Conservation (phyloP, 768 basidiomycete species). For the Mycena rosella region DNA sequence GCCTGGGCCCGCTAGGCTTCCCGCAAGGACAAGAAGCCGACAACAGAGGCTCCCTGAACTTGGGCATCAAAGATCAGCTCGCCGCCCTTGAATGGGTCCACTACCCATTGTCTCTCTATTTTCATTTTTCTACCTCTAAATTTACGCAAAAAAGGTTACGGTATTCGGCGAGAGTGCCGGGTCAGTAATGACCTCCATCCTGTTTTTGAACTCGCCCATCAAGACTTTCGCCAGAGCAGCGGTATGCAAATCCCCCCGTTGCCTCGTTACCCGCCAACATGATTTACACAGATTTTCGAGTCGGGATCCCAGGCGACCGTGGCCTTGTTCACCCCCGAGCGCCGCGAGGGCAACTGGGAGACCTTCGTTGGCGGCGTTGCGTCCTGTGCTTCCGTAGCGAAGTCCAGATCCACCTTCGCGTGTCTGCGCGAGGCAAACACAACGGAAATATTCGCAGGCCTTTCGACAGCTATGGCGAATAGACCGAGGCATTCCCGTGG, state of each 20-base stretch:
- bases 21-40: constrained; percentile 55
- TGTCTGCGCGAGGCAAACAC: constrained; percentile 48
- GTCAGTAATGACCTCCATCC: constrained; percentile 54
- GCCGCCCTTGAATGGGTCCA: constrained; percentile 64
- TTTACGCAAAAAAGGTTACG: constrained; percentile 50
- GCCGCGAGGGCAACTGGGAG: constrained; percentile 46
- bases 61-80: constrained; percentile 56
- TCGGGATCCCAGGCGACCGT: constrained; percentile 53
- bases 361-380: constrained; percentile 47
- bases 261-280: background rate
- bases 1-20: constrained; percentile 62
- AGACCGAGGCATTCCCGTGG: constrained; percentile 46
- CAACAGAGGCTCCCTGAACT: constrained; percentile 49
- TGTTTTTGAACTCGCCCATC: constrained; percentile 50
- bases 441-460: constrained; percentile 46
- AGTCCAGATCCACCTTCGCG: constrained; percentile 47
- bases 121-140: background rate
- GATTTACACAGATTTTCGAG: constrained; percentile 56
- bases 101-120: constrained; percentile 54
- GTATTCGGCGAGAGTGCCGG: constrained; percentile 65
- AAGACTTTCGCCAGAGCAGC: constrained; percentile 45
- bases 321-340: constrained; percentile 44
- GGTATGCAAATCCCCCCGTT: constrained; percentile 37
- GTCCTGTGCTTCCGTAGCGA: constrained; percentile 41
- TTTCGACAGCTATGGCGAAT: constrained; percentile 37